These are phyloP conservation scores for Wickerhamiella occidentalis DNA, from an alignment of 805 yeast species.

Conservation along the genomic window DNA sequence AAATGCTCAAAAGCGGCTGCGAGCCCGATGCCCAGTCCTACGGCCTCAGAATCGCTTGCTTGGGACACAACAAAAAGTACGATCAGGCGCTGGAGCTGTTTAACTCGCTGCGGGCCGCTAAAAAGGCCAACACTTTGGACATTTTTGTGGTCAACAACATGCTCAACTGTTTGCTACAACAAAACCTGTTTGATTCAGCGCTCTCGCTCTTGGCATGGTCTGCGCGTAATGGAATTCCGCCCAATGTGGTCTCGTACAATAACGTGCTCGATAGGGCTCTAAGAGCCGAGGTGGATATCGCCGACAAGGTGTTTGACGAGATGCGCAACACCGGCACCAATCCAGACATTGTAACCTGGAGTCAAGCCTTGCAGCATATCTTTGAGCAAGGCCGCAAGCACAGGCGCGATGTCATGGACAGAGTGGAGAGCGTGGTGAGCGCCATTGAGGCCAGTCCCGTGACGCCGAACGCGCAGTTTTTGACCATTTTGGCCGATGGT, in stretches of 20 bases:
- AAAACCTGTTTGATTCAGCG: slow-evolving; percentile 35
- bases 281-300: slow-evolving; percentile 32
- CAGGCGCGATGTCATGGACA: slow-evolving; percentile 33
- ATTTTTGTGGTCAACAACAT: slow-evolving; percentile 34
- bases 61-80: slow-evolving; percentile 32
- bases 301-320: slow-evolving; percentile 37
- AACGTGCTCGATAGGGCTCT: slow-evolving; percentile 36
- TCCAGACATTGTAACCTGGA: slow-evolving; percentile 53
- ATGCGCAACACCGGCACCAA: slow-evolving; percentile 34
- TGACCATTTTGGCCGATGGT: slow-evolving; percentile 43
- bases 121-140: slow-evolving; percentile 28
- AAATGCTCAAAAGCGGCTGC: slow-evolving; percentile 31
- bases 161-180: slow-evolving; percentile 35
- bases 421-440: slow-evolving; percentile 31
- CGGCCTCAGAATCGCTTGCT: slow-evolving; percentile 38
- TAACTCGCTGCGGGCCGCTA: slow-evolving; percentile 27
- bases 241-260: slow-evolving; percentile 43
- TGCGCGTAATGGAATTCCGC: slow-evolving; percentile 28
- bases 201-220: slow-evolving; percentile 32
- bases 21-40: slow-evolving; percentile 39
- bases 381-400: slow-evolving; percentile 37
- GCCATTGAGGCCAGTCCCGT: slow-evolving; percentile 33
- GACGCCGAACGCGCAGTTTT: slow-evolving; percentile 35
- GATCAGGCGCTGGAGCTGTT: slow-evolving; percentile 35
- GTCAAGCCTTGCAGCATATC: slow-evolving; percentile 43